phyloP scores from a whole-genome alignment of 306 rosid genomes.

The Sindora glabra region DNA sequence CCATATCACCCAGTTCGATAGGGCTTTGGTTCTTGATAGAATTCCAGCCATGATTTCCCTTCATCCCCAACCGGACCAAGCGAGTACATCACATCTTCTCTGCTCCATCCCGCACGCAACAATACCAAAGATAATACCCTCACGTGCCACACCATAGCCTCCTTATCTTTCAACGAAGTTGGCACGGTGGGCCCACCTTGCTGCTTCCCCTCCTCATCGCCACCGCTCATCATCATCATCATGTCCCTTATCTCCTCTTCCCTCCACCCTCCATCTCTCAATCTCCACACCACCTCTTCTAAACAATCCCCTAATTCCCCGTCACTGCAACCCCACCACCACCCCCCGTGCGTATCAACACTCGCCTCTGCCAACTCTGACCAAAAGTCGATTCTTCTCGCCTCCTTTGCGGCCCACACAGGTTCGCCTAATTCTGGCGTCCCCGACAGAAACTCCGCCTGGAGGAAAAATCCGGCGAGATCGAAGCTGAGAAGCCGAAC shows the following conservation, averaged over 20 bases:
- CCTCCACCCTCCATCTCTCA: slow-evolving; percentile 80
- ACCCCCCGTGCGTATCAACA: slow-evolving; percentile 17
- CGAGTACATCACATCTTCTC: slow-evolving; percentile 65
- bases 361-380: slow-evolving; percentile 43
- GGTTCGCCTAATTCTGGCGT: slow-evolving; percentile 20
- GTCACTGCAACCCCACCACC: slow-evolving; percentile 13
- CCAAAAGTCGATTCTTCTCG: slow-evolving; percentile 54
- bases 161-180: not conserved
- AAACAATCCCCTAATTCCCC: slow-evolving; percentile 35
- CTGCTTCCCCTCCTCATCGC: not conserved
- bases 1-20: not conserved
- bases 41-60: slow-evolving; percentile 13
- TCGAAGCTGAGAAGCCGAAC: slow-evolving; percentile 46
- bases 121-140: slow-evolving; percentile 28
- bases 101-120: slow-evolving; percentile 84
- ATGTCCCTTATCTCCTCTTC: slow-evolving; percentile 79
- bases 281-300: slow-evolving; percentile 41
- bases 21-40: not conserved
- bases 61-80: slow-evolving; percentile 31
- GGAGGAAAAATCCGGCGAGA: slow-evolving; percentile 42
- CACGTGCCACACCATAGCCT: slow-evolving; percentile 33
- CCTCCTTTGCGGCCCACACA: slow-evolving; percentile 64
- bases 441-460: slow-evolving; percentile 24
- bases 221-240: slow-evolving; percentile 51
- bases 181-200: not conserved